A percentile compares a stretch with the other conserved stretches of the same genome.
phyloP scores from a whole-genome alignment of 306 rosid genomes.

The Dryas alaskensis region DNA sequence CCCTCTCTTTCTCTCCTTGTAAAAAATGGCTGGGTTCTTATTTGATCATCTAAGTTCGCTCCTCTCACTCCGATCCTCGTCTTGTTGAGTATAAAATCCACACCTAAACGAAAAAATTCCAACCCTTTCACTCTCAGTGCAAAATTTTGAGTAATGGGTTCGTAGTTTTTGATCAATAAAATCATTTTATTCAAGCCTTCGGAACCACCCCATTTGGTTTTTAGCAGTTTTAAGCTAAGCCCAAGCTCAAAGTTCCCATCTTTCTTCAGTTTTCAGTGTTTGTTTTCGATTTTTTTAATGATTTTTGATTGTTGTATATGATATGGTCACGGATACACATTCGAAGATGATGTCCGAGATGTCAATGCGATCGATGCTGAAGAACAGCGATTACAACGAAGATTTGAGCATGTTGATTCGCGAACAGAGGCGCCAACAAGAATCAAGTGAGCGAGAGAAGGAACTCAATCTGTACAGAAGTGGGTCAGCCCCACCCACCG shows the following conservation, averaged over 20 bases:
- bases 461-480: slow-evolving; percentile 69
- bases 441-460: slow-evolving; percentile 50
- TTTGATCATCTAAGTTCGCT: slow-evolving; percentile 23
- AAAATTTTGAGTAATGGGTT: slow-evolving; percentile 19
- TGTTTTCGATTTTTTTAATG: background rate
- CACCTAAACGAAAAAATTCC: slow-evolving; percentile 14
- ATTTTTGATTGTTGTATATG: background rate
- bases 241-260: slow-evolving; percentile 36
- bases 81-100: slow-evolving; percentile 18
- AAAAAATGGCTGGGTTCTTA: slow-evolving; percentile 46
- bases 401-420: slow-evolving; percentile 60
- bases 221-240: slow-evolving; percentile 30
- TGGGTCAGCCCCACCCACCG: slow-evolving; percentile 95
- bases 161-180: slow-evolving; percentile 1
- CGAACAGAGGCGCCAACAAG: slow-evolving; percentile 53
- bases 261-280: slow-evolving; percentile 31
- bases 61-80: slow-evolving; percentile 31
- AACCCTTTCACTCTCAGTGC: background rate
- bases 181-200: slow-evolving; percentile 3
- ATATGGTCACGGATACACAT: slow-evolving; percentile 65
- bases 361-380: slow-evolving; percentile 67
- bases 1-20: slow-evolving; percentile 11
- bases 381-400: slow-evolving; percentile 47
- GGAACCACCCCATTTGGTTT: slow-evolving; percentile 18
- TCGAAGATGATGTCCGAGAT: slow-evolving; percentile 70